These are phyloP conservation scores for Podila verticillata DNA, from an alignment of 192 early-diverging fungal genomes.

Conservation along the genomic window DNA sequence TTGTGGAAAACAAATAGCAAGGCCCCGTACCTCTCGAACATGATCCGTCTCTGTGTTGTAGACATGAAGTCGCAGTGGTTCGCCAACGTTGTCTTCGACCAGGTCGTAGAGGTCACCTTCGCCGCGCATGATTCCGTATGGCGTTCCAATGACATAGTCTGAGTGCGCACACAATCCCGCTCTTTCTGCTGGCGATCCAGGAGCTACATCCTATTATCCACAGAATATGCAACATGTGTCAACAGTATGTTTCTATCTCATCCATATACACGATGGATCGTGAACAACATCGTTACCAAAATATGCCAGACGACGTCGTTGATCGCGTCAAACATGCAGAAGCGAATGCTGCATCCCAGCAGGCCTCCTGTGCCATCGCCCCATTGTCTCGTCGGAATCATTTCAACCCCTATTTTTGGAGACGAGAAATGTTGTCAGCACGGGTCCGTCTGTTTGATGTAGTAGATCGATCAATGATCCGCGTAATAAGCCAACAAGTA, in stretches of 20 bases:
- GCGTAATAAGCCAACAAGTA: neutral
- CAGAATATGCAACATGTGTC: too few relatives aligned
- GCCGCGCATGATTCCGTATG: constrained; percentile 62
- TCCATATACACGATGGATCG: neutral
- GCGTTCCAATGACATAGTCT: constrained; percentile 82
- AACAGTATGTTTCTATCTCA: neutral
- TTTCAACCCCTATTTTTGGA: constrained; percentile 45
- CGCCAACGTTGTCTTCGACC: constrained; percentile 67
- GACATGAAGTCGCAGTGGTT: constrained; percentile 70
- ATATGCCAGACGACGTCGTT: constrained; percentile 64
- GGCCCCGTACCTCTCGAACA: constrained; percentile 62
- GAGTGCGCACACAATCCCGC: constrained; percentile 72
- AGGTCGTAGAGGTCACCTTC: constrained; percentile 74
- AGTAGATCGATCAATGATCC: neutral
- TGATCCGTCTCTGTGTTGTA: constrained; percentile 74
- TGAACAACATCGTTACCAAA: constrained; percentile 26
- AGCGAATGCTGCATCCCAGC: constrained; percentile 70
- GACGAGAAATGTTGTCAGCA: neutral
- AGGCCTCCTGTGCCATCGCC: constrained; percentile 54
- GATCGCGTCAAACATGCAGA: constrained; percentile 70
- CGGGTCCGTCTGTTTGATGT: neutral
- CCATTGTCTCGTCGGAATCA: constrained; percentile 54
- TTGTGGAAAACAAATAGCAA: neutral
- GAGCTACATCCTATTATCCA: constrained; percentile 58
- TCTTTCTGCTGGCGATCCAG: constrained; percentile 74